A percentile compares a stretch with the other conserved stretches of the same genome.
These are phyloP conservation scores for Candida golubevii DNA, from an alignment of 805 yeast species.

Conservation along the genomic window DNA sequence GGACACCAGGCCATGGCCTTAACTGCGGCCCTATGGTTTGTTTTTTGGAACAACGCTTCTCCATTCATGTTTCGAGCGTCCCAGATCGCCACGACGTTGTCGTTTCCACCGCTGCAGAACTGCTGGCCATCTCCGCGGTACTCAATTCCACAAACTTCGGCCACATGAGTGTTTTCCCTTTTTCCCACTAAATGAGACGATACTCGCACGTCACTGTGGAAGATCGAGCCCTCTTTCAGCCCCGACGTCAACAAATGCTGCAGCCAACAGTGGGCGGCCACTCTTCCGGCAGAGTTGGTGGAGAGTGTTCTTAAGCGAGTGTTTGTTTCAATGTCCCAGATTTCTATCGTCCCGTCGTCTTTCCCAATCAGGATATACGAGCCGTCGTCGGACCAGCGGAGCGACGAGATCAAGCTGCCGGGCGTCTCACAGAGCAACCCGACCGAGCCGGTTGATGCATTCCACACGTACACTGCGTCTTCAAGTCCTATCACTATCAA, in stretches of 20 bases:
- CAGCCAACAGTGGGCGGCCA: slow-evolving; percentile 83
- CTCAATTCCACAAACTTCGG: slow-evolving; percentile 89
- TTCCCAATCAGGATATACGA: slow-evolving; percentile 79
- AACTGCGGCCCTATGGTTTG: slow-evolving; percentile 88
- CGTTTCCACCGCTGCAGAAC: slow-evolving; percentile 91
- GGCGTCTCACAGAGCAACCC: slow-evolving; percentile 56
- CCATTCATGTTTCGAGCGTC: slow-evolving; percentile 45
- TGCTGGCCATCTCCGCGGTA: slow-evolving; percentile 83
- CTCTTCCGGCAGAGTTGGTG: slow-evolving; percentile 58
- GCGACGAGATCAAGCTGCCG: slow-evolving; percentile 56
- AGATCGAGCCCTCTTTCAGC: slow-evolving; percentile 75
- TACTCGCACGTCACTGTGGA: slow-evolving; percentile 85
- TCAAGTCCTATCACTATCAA: slow-evolving; percentile 85
- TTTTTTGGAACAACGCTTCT: slow-evolving; percentile 67
- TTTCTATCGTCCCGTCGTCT: slow-evolving; percentile 78
- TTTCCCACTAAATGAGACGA: slow-evolving; percentile 68
- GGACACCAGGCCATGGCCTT: slow-evolving; percentile 97
- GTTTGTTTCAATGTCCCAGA: slow-evolving; percentile 86
- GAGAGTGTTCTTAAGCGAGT: slow-evolving; percentile 75
- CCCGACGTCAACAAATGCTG: slow-evolving; percentile 83
- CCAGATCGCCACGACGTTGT: slow-evolving; percentile 90
- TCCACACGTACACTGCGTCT: slow-evolving; percentile 84
- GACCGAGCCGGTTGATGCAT: slow-evolving; percentile 79
- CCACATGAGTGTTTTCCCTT: slow-evolving; percentile 54
- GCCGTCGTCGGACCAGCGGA: slow-evolving; percentile 91